Evolutionary conservation across 192 early-diverging fungal genomes (phyloP), one percentile per base, ranked within the genome.

Genomic region (Umbelopsis sp.): DNA sequence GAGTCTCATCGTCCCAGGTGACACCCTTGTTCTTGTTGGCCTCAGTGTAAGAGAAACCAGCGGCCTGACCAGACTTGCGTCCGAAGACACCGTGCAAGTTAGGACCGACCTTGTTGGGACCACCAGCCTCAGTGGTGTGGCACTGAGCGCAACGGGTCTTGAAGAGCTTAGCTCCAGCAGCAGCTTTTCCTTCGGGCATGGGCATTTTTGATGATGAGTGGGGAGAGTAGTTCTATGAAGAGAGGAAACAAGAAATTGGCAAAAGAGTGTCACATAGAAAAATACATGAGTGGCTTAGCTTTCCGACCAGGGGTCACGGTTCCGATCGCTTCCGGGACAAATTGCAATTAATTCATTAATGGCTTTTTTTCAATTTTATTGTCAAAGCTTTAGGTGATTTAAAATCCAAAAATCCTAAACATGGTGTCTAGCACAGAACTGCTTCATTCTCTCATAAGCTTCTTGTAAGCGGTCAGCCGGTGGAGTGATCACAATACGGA

Each of bases 131-230:
- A 33, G 96, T 90, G 72, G 95, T 95, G 89, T 98, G 95, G 88
- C 97, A 98, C 81, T 95, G 95, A 68, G 97, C 95, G 74, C 97
- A 98, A 71, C 97, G 94, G 75, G 97, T 98, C 90, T 98, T 98
- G 92, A 98, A 98, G 52, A 80, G 78, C 74, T 80, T 80, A 33
- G 78, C 78, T 67, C 78, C 78, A 53, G 71, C 68, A 69, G 68
- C 70, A 67, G 76, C 76, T 71, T 77, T 69, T 64, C 75, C 70
- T 44, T 64, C 75, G 30, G 55, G 55, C 55, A 61, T 61, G 30
- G 55, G 13, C 55, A 61, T 61, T 1, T 61, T 35, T 2, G 30
- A 37, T 2, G 27, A 30, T 61, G 55, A 61, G 55, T 61, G 30
- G 55, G 55, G 55, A 61, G 55, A 35, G 55, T 30, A 30, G 27